Evolutionary conservation across 495 filamentous ascomycete genomes (phyloP).

Genomic region (Glarea lozoyensis): DNA sequence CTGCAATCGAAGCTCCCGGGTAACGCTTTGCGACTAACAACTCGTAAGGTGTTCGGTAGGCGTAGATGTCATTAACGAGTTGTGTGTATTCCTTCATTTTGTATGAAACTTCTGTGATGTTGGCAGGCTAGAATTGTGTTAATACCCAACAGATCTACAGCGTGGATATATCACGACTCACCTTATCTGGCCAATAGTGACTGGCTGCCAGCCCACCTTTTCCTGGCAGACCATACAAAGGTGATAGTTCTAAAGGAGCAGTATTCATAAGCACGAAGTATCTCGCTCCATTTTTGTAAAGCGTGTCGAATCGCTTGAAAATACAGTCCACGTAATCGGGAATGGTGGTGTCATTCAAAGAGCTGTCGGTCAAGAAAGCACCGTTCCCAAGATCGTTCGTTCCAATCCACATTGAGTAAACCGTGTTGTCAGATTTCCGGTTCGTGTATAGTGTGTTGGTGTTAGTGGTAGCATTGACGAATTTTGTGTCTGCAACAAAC

Average conservation of each 20-base stretch:
- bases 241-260: constrained; percentile 51
- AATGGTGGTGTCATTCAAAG: constrained; percentile 47
- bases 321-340: constrained; percentile 57
- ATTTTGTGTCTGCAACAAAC: constrained; percentile 51
- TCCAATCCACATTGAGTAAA: constrained; percentile 70
- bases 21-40: constrained; percentile 41
- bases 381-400: constrained; percentile 64
- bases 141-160: neutral
- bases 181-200: constrained; percentile 54
- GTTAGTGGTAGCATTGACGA: constrained; percentile 23
- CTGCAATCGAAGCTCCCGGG: constrained; percentile 49
- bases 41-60: constrained; percentile 52
- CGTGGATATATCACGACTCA: neutral
- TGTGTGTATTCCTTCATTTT: constrained; percentile 56
- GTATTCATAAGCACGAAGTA: constrained; percentile 62
- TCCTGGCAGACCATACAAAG: constrained; percentile 45
- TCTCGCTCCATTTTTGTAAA: constrained; percentile 56
- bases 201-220: constrained; percentile 39
- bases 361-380: constrained; percentile 54
- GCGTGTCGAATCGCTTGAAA: constrained; percentile 43
- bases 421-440: constrained; percentile 45
- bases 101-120: constrained; percentile 43
- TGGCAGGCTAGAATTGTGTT: constrained; percentile 28
- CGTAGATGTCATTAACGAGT: constrained; percentile 50
- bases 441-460: constrained; percentile 40